Evolutionary conservation across 345 rosid genomes (phyloP), one percentile per base, ranked within the genome.

Genomic region (Pelargonium nanum): DNA sequence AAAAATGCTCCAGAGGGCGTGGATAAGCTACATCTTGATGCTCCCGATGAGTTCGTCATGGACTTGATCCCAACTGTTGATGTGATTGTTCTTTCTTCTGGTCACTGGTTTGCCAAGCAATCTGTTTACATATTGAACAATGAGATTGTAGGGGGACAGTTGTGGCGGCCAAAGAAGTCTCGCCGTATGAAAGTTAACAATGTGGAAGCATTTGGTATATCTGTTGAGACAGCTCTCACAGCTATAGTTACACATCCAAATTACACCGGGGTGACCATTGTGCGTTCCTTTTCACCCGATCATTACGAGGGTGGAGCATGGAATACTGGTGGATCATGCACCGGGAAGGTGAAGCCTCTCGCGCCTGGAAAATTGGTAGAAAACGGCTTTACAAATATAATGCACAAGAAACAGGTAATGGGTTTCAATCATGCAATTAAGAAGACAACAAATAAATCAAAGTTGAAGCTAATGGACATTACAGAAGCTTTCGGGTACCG

Each of bases 81-180:
- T 28, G 97, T 87, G 65, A 73, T 84, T 28, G 86, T 93, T 60
- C 78, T 89, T 60, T 93, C 99, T 56, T 87, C 94, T 13, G 99
- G 99, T 60, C 99, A 93, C 75, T 93, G 99, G 97, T 93, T 89
- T 65, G 96, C 96, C 57, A 93, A 89, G 78, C 97, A 85, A 63
- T 93, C 97, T 1, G 96, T 73, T 60, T 93, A 93, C 71, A 55
- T 93, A 57, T 71, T 85, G 74, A 85, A 89, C 32, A 85, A 85
- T 23, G 84, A 89, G 80, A 80, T 93, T 26, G 85, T 89, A 28
- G 99, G 99, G 71, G 99, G 96, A 32, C 96, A 93, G 55, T 61
- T 93, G 62, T 93, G 99, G 99, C 85, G 92, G 94, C 92, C 92
- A 0, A 78, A 85, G 71, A 80, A 77, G 67, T 79, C 89, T 67